Conservation (phyloP, 768 basidiomycete species). For the Boletus huronensis region DNA sequence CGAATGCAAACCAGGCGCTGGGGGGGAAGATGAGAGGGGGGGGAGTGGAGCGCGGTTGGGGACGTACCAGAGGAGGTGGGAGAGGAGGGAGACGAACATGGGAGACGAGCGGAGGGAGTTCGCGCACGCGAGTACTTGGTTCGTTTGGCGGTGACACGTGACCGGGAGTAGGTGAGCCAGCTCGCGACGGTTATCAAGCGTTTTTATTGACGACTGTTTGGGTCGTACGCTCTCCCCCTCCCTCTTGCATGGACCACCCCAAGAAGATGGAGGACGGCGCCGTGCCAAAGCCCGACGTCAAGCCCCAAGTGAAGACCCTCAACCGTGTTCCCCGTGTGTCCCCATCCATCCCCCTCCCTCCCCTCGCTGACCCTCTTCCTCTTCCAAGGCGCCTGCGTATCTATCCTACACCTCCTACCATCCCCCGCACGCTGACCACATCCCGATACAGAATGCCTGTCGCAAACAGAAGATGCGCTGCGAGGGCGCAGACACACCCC, state of each 20-base stretch:
- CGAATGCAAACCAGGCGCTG: conserved; percentile 71
- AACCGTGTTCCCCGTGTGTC: conserved; percentile 84
- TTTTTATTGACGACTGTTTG: conserved; percentile 9
- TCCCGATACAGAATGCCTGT: conserved; percentile 74
- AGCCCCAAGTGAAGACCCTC: conserved; percentile 72
- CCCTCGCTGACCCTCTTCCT: conserved; percentile 12
- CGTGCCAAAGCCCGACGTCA: conserved; percentile 59
- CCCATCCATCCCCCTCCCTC: background rate
- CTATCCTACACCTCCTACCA: conserved; percentile 25
- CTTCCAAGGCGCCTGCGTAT: conserved; percentile 75
- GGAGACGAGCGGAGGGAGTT: background rate
- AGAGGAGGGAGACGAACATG: conserved; percentile 50
- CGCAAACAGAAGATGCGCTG: conserved; percentile 97
- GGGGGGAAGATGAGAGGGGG: background rate
- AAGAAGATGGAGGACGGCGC: conserved; percentile 56
- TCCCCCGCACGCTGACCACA: conserved; percentile 14
- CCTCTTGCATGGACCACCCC: conserved; percentile 20
- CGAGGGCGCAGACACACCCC: conserved; percentile 93
- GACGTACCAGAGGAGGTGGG: conserved; percentile 47
- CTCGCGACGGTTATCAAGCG: background rate
- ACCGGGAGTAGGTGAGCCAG: too few relatives aligned
- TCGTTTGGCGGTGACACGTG: too few relatives aligned
- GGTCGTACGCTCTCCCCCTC: background rate
- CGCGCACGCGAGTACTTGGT: too few relatives aligned
- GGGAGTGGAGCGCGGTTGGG: background rate